Evolutionary conservation across 1,284 basidiomycete genomes (phyloP), one percentile per base, ranked within the genome.

Genomic region (Sporisorium reilianum): DNA sequence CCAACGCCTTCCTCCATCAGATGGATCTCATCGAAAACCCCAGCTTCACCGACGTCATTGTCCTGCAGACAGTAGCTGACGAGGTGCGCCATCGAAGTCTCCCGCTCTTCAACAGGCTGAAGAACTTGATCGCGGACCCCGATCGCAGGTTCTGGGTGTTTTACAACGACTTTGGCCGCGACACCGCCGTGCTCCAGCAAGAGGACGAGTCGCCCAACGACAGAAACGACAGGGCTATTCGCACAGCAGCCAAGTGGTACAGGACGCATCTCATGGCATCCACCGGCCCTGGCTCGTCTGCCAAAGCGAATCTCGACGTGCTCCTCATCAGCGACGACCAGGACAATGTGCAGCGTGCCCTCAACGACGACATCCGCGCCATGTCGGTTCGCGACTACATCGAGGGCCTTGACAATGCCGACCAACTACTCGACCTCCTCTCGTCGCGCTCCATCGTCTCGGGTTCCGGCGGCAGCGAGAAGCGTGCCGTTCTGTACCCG

Each of bases 41-140:
- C 5, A 70, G 77, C 56, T 82, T 84, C 32, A 79, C 81, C 30
- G 75, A 83, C 45, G 77, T 84, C 44, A 91, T 99, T 55, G 87
- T 99, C 12, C 89, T 97, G 1, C 97, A 99, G 85, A 99, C 96
- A 0, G 95, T 97, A 1, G 87, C 97, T 52, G 93, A 97, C 77
- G 97, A 99, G 89, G 94, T 97, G 64, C 89, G 96, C 59, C 96
- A 99, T 85, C 90, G 96, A 28, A 95, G 93, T 0, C 86, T 99
- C 32, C 97, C 97, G 0, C 87, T 99, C 18, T 95, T 93, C 86
- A 97, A 96, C 84, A 77, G 83, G 4, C 69, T 84, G 34, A 77
- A 75, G 44, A 78, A 81, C 30, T 67, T 84, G 22, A 71, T 84
- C 41, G 68, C 69, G 18, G 83, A 84, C 32, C 78, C 83, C 10